A percentile compares a stretch with the other conserved stretches of the same genome.
Conservation (phyloP, 83 land plant species). For the Larix sibirica region DNA sequence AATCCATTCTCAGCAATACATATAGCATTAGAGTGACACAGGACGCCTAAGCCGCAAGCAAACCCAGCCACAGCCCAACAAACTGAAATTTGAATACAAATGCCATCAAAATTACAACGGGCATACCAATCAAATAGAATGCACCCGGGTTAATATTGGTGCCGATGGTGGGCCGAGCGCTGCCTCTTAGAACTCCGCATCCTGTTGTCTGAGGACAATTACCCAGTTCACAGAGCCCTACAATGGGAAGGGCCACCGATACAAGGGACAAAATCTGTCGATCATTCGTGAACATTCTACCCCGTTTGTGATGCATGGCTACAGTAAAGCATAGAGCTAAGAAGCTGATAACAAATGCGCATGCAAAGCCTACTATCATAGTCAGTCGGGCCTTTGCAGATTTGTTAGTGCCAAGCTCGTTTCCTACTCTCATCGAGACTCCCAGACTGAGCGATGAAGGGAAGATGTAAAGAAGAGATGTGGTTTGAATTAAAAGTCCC, state of each 20-base stretch:
- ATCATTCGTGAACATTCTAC: slow-evolving; percentile 29
- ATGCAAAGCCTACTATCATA: slow-evolving; percentile 18
- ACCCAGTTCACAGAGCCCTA: slow-evolving; percentile 23
- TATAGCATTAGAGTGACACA: slow-evolving; percentile 28
- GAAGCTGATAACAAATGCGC: slow-evolving; percentile 22
- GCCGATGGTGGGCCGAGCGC: slow-evolving; percentile 40
- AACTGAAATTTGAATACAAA: slow-evolving; percentile 43
- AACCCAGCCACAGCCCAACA: slow-evolving; percentile 33
- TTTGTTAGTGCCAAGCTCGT: slow-evolving; percentile 31
- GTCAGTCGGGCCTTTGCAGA: slow-evolving; percentile 29
- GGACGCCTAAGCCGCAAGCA: slow-evolving; percentile 34
- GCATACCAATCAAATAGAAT: slow-evolving; percentile 59
- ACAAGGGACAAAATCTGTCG: slow-evolving; percentile 17
- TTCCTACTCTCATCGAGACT: slow-evolving; percentile 36
- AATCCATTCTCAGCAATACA: slow-evolving; percentile 23
- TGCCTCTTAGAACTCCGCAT: slow-evolving; percentile 36
- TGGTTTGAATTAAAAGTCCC: slow-evolving; percentile 45
- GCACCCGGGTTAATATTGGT: slow-evolving; percentile 51
- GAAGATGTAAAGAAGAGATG: slow-evolving; percentile 37
- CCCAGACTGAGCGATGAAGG: slow-evolving; percentile 31
- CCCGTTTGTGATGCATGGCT: slow-evolving; percentile 15
- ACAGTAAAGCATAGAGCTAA: slow-evolving; percentile 21
- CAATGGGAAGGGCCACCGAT: too few species aligned
- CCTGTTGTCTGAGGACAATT: slow-evolving; percentile 46
- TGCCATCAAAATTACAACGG: slow-evolving; percentile 42